Evolutionary conservation across 805 yeast species (phyloP).

Genomic region (Cephaloascus albidus): DNA sequence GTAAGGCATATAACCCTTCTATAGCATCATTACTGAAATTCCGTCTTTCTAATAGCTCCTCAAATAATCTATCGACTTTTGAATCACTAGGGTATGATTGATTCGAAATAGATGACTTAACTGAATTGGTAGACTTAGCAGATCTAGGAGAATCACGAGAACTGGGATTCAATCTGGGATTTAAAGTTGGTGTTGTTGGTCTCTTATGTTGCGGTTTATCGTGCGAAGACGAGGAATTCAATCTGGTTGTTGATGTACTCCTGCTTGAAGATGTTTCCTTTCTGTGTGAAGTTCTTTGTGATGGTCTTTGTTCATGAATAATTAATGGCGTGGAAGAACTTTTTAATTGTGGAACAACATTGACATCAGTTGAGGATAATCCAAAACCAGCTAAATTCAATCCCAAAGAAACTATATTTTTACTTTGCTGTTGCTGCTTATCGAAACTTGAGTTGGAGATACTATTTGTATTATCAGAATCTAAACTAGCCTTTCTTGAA

Average conservation of each 20-base stretch:
- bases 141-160: background rate
- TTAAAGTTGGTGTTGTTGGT: background rate
- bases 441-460: background rate
- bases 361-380: background rate
- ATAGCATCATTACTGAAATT: slow-evolving; percentile 26
- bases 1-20: slow-evolving; percentile 18
- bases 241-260: background rate
- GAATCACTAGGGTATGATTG: background rate
- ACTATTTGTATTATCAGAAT: background rate
- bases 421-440: background rate
- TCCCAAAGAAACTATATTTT: background rate
- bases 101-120: background rate
- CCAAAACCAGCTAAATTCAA: background rate
- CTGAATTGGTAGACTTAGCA: background rate
- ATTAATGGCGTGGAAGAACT: background rate
- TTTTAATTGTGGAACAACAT: background rate
- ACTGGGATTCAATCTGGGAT: background rate
- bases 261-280: background rate
- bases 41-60: slow-evolving; percentile 23
- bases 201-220: background rate
- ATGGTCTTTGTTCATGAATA: background rate
- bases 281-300: background rate
- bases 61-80: slow-evolving; percentile 26
- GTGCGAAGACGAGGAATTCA: background rate
- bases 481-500: background rate